A percentile compares a stretch with the other conserved stretches of the same genome.
Evolutionary conservation across 495 filamentous ascomycete species (phyloP).

Genomic region (Aspergillus egyptiacus): DNA sequence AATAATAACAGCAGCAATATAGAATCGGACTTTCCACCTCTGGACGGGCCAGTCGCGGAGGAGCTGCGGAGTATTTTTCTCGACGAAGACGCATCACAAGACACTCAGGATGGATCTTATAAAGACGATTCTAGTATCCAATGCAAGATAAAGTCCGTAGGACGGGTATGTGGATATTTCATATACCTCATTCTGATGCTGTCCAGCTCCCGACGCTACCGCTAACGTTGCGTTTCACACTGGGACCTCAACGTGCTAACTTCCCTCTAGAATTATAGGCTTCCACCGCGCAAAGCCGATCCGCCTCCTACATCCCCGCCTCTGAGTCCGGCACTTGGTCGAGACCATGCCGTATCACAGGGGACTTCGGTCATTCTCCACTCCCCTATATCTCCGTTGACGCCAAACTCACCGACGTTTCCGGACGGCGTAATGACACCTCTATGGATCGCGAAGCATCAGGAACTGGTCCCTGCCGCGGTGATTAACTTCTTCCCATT

Average conservation of each 20-base stretch:
- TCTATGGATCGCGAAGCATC: conserved; percentile 80
- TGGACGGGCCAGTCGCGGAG: conserved; percentile 59
- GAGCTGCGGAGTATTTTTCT: conserved; percentile 63
- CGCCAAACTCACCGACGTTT: conserved; percentile 70
- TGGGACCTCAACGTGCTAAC: conserved; percentile 12
- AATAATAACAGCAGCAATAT: conserved; percentile 55
- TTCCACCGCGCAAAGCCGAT: conserved; percentile 59
- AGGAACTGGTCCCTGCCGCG: conserved; percentile 70
- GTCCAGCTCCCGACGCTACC: neutral
- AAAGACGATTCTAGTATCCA: conserved; percentile 27
- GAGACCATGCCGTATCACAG: conserved; percentile 40
- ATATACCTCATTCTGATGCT: neutral
- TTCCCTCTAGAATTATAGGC: conserved; percentile 45
- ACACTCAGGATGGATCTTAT: conserved; percentile 33
- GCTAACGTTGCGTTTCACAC: neutral
- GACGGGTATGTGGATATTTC: conserved; percentile 59
- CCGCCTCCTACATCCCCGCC: conserved; percentile 47
- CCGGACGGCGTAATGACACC: conserved; percentile 81
- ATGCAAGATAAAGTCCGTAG: conserved; percentile 63
- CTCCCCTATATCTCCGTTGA: conserved; percentile 82
- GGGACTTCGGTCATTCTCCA: conserved; percentile 54
- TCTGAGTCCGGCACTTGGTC: conserved; percentile 41
- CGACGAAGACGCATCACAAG: conserved; percentile 57
- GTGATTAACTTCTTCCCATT: conserved; percentile 70
- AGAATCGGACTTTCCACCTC: conserved; percentile 58